Percentiles rank a stretch among this genome's conserved stretches.
These are phyloP conservation scores for Gigaspora rosea DNA, from an alignment of 192 early-diverging fungal genomes.

Conservation along the genomic window DNA sequence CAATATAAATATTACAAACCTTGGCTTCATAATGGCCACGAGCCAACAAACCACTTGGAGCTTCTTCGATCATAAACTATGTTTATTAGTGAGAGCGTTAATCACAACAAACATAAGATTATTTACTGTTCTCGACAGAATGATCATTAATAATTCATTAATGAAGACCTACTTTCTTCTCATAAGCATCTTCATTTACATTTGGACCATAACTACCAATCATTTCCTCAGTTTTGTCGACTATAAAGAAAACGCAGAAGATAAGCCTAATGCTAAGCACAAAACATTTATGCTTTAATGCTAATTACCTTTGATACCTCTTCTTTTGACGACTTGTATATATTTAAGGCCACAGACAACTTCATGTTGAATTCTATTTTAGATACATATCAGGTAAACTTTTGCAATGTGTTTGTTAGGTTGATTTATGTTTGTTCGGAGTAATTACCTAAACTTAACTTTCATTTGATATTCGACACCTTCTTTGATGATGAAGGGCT, in stretches of 20 bases:
- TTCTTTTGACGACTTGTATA: slow-evolving; percentile 89
- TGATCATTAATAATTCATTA: background rate
- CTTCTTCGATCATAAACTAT: slow-evolving; percentile 81
- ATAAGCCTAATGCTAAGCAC: background rate
- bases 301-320: slow-evolving; percentile 48
- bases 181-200: slow-evolving; percentile 69
- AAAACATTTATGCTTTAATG: background rate
- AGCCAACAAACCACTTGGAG: slow-evolving; percentile 88
- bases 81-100: background rate
- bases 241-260: slow-evolving; percentile 36
- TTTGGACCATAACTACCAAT: slow-evolving; percentile 93
- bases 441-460: slow-evolving; percentile 78
- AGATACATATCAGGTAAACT: slow-evolving; percentile 1
- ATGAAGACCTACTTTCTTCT: slow-evolving; percentile 65
- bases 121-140: background rate
- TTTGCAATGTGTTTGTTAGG: background rate
- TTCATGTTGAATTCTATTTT: slow-evolving; percentile 80
- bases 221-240: slow-evolving; percentile 96
- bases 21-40: slow-evolving; percentile 90
- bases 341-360: slow-evolving; percentile 95
- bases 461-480: slow-evolving; percentile 92
- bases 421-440: too few relatives aligned
- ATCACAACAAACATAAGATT: background rate
- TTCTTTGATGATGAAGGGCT: slow-evolving; percentile 91
- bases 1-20: slow-evolving; percentile 37